phyloP scores from a whole-genome alignment of 768 basidiomycete species.

The Asterophora lycoperdoides region DNA sequence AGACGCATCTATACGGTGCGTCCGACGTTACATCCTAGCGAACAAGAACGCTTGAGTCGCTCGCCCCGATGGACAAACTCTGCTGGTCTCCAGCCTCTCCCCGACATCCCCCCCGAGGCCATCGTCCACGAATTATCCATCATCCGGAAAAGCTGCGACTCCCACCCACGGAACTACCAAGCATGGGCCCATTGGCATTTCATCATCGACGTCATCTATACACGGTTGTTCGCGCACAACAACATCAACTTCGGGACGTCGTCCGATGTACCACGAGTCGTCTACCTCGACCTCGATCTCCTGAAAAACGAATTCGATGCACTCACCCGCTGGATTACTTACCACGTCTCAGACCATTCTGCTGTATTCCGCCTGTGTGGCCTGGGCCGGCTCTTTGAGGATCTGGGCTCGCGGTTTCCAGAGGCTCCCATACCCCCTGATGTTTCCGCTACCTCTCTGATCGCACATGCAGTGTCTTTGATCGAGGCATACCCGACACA shows the following conservation, averaged over 20 bases:
- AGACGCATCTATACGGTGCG: conserved; percentile 24
- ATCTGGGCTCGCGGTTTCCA: conserved; percentile 10
- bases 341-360: conserved; percentile 66
- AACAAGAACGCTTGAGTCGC: not conserved
- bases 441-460: conserved; percentile 13
- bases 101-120: conserved; percentile 31
- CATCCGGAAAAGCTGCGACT: conserved; percentile 47
- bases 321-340: conserved; percentile 50
- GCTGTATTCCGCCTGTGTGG: conserved; percentile 52
- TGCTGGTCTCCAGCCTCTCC: conserved; percentile 24
- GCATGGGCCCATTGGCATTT: conserved; percentile 65
- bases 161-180: conserved; percentile 71
- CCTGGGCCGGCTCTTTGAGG: conserved; percentile 29
- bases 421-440: conserved; percentile 1
- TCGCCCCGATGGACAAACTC: conserved; percentile 21
- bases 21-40: not conserved
- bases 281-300: conserved; percentile 25
- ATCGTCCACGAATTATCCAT: conserved; percentile 47
- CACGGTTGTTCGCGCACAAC: conserved; percentile 10
- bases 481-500: conserved; percentile 49
- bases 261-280: conserved; percentile 1
- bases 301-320: conserved; percentile 35
- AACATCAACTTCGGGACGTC: not conserved
- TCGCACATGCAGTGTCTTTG: conserved; percentile 46
- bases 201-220: conserved; percentile 35